Evolutionary conservation across 2,329 filamentous ascomycete species (phyloP).

Genomic region (Xenosphaeropsis pyriputrescens): DNA sequence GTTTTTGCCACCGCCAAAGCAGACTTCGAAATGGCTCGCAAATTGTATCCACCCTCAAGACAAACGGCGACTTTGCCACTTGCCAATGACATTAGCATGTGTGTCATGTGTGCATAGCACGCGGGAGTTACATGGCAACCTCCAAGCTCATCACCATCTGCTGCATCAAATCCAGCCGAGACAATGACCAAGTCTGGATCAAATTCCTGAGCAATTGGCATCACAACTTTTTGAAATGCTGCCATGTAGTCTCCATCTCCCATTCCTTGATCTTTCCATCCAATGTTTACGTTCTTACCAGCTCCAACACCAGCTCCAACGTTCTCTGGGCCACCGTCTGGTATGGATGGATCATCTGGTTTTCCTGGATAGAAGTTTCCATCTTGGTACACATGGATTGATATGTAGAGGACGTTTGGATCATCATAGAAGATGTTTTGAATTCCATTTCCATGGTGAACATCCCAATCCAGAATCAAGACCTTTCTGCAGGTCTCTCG

Average conservation of each 20-base stretch:
- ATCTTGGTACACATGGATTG: conserved; percentile 74
- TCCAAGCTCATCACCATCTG: conserved; percentile 82
- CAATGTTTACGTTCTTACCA: conserved; percentile 52
- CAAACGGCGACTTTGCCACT: conserved; percentile 83
- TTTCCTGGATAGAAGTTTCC: conserved; percentile 74
- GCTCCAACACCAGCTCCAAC: conserved; percentile 38
- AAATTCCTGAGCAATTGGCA: conserved; percentile 92
- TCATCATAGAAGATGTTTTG: conserved; percentile 95
- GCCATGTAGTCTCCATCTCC: conserved; percentile 94
- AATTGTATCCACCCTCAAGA: conserved; percentile 90
- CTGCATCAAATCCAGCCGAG: conserved; percentile 91
- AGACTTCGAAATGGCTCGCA: conserved; percentile 82
- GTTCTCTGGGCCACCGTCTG: conserved; percentile 46
- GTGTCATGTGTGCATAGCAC: conserved; percentile 97
- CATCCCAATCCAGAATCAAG: conserved; percentile 85
- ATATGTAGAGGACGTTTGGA: conserved; percentile 91
- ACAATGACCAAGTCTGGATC: conserved; percentile 90
- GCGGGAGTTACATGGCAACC: conserved; percentile 82
- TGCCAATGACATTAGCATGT: conserved; percentile 95
- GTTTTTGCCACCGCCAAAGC: conserved; percentile 83
- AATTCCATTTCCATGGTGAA: conserved; percentile 75
- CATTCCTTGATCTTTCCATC: conserved; percentile 63
- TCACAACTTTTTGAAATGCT: conserved; percentile 88
- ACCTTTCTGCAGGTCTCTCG: conserved; percentile 75
- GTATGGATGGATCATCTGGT: conserved; percentile 34